Base-by-base conservation (phyloP, 352 stramenopile species). In the Pythium phragmiticola region DNA sequence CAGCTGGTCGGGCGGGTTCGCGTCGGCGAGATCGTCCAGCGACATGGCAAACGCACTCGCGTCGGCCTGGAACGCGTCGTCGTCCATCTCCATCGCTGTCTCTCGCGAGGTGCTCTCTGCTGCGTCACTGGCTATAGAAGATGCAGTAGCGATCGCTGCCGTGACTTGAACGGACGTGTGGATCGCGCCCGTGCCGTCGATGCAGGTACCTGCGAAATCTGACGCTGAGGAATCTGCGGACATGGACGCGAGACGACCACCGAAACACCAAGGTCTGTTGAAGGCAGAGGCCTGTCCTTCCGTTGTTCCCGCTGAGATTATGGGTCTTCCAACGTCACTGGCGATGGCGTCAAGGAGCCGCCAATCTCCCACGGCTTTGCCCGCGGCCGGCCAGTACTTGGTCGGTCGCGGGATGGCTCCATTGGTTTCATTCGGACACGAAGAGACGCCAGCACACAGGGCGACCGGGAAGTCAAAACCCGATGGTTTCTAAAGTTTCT, bases 41-140 rank as follows among this genome's bases (percentile, higher is more conserved):
- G 61, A 59, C 61, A 68, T 57, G 2, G 36, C 49, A 21, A 68
- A 68, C 12, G 46, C 61, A 3, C 47, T 51, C 14, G 61, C 23
- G 39, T 68, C 61, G 5, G n/a, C 53, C 14, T 67, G 60, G 60
- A 67, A 67, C 28, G 60, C 46, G 12, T 48, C 60, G 48, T 49
- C 17, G 39, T 49, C 17, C 43, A 66, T 49, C 41, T 66, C 60
- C 60, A 66, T 66, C 19, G 19, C 16, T n/a, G 33, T 17, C 49
- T 43, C 58, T 50, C 12, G 41, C 36, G 54, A 48, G 2, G 21
- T 2, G 8, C 1, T 37, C 21, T 57, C 46, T 21, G 34, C 34
- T 23, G 43, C 13, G 14, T 7, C 33, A 11, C 34, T 14, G 7
- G 34, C 34, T 13, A 30, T 30, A 30, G 34, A 39, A 9, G 34